A percentile compares a stretch with the other conserved stretches of the same genome.
Evolutionary conservation across 345 rosid genomes (phyloP).

Genomic region (Acer yangbiense): DNA sequence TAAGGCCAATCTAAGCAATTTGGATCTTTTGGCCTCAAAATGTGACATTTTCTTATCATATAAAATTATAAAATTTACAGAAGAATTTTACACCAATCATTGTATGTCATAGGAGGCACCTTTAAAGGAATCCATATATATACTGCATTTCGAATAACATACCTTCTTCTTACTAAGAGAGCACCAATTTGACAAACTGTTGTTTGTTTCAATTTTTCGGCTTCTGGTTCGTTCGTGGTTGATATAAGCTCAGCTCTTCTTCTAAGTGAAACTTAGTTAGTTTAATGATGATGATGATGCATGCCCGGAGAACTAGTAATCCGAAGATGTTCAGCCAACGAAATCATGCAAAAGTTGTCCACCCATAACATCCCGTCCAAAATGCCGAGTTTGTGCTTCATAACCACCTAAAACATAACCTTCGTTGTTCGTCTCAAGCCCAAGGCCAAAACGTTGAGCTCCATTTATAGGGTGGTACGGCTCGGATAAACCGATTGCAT

Average conservation of each 20-base stretch:
- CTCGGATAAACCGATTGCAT: conserved; percentile 58
- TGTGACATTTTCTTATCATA: conserved; percentile 4
- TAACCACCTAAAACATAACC: conserved; percentile 60
- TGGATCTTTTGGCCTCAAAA: conserved; percentile 12
- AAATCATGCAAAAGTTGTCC: conserved; percentile 91
- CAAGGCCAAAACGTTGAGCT: conserved; percentile 71
- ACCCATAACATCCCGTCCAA: conserved; percentile 69
- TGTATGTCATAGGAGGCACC: conserved; percentile 9
- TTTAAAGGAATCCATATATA: conserved; percentile 19
- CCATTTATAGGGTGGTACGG: conserved; percentile 57
- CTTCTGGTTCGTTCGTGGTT: neutral
- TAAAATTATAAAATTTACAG: conserved; percentile 28
- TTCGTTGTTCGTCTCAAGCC: conserved; percentile 46
- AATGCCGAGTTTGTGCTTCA: conserved; percentile 63
- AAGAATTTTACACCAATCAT: conserved; percentile 33
- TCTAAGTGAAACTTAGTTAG: conserved; percentile 17
- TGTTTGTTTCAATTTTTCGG: neutral
- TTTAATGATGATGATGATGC: neutral
- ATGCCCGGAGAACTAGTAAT: neutral
- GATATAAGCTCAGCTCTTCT: neutral
- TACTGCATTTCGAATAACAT: conserved; percentile 17
- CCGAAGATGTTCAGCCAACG: conserved; percentile 57
- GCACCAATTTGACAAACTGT: conserved; percentile 3
- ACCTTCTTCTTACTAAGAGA: conserved; percentile 10
- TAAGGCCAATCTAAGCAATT: neutral